Evolutionary conservation across 2,329 filamentous ascomycete genomes (phyloP).

Genomic region (Diaporthe caulivora): DNA sequence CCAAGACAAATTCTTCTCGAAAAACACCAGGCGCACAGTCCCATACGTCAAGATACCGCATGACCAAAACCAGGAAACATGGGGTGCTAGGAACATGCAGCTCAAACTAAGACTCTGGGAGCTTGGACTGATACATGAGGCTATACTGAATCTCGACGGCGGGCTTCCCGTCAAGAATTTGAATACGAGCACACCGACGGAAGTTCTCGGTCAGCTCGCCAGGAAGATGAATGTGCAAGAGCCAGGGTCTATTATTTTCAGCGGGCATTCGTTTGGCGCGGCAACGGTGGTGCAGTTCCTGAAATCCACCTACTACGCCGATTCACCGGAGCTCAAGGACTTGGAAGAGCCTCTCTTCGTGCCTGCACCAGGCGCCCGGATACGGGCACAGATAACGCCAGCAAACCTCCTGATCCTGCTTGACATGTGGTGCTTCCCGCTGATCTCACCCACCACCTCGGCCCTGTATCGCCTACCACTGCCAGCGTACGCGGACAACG

Average conservation of each 20-base stretch:
- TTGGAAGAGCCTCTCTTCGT: slow-evolving; percentile 71
- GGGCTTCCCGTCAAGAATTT: slow-evolving; percentile 65
- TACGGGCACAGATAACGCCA: slow-evolving; percentile 76
- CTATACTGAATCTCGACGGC: slow-evolving; percentile 74
- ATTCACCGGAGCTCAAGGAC: slow-evolving; percentile 56
- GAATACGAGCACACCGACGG: slow-evolving; percentile 59
- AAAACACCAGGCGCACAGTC: slow-evolving; percentile 52
- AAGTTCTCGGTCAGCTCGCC: slow-evolving; percentile 69
- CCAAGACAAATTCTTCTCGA: slow-evolving; percentile 52
- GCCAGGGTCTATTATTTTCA: slow-evolving; percentile 80
- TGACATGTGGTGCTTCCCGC: slow-evolving; percentile 84
- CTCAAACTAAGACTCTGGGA: slow-evolving; percentile 84
- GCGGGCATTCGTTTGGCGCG: slow-evolving; percentile 86
- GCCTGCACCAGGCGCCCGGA: slow-evolving; percentile 65
- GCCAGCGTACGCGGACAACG: slow-evolving; percentile 75
- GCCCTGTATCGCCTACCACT: slow-evolving; percentile 80
- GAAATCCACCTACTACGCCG: slow-evolving; percentile 81
- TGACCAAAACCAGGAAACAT: slow-evolving; percentile 73
- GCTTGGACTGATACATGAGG: slow-evolving; percentile 77
- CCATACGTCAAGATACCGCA: slow-evolving; percentile 71
- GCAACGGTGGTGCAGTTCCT: slow-evolving; percentile 81
- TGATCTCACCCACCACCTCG: slow-evolving; percentile 71
- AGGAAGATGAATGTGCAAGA: slow-evolving; percentile 74
- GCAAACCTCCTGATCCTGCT: slow-evolving; percentile 76
- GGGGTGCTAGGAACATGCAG: slow-evolving; percentile 76